These are phyloP conservation scores for Botryotinia convoluta DNA, from an alignment of 2,329 filamentous ascomycete species.

Conservation along the genomic window DNA sequence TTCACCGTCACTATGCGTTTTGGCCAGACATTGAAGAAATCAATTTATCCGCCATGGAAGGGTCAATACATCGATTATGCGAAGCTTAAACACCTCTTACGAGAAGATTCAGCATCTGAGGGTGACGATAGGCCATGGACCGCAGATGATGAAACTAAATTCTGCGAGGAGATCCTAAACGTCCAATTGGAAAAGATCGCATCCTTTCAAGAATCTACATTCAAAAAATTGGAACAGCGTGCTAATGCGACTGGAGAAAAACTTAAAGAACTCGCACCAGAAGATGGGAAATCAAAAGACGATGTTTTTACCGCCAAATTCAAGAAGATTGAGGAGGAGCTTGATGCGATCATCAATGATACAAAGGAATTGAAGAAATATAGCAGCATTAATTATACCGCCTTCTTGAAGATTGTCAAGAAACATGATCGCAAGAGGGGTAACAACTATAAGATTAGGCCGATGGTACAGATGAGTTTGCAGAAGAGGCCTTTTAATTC, in stretches of 20 bases:
- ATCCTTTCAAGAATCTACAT: conserved; percentile 79
- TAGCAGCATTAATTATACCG: conserved; percentile 94
- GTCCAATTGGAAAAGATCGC: conserved; percentile 94
- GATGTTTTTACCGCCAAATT: conserved; percentile 54
- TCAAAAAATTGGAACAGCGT: conserved; percentile 54
- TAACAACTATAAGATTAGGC: conserved; percentile 79
- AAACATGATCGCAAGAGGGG: conserved; percentile 96
- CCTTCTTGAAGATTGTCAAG: conserved; percentile 97
- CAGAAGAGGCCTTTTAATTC: conserved; percentile 92
- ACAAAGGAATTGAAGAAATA: conserved; percentile 93
- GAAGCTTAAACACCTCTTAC: conserved; percentile 85
- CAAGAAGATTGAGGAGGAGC: conserved; percentile 71
- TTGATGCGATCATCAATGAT: conserved; percentile 86
- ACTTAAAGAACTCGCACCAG: conserved; percentile 73
- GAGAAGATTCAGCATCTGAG: conserved; percentile 58
- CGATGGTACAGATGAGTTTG: conserved; percentile 86
- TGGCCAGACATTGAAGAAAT: conserved; percentile 78
- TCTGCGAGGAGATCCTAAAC: conserved; percentile 94
- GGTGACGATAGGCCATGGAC: conserved; percentile 72
- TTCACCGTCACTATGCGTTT: conserved; percentile 71
- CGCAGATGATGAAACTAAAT: conserved; percentile 86
- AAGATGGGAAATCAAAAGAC: conserved; percentile 53
- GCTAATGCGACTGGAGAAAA: conserved; percentile 60
- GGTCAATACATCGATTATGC: conserved; percentile 93
- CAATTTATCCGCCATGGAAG: conserved; percentile 84